These are phyloP conservation scores for Tricladium varicosporioides DNA, from an alignment of 2,329 filamentous ascomycete genomes.

Conservation along the genomic window DNA sequence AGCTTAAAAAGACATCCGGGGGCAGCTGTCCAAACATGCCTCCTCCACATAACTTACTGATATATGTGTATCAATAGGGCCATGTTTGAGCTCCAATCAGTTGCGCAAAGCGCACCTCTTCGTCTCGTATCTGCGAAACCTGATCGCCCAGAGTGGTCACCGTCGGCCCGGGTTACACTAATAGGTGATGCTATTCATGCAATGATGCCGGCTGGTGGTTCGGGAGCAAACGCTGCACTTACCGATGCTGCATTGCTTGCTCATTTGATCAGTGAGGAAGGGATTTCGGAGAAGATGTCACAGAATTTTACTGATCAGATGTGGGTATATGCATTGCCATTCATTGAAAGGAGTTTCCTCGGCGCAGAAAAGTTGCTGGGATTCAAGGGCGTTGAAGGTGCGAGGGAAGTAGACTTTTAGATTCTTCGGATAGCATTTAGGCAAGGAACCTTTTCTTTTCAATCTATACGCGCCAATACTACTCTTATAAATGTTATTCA, in stretches of 20 bases:
- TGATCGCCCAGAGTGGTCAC: slow-evolving; percentile 10
- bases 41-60: neutral
- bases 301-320: neutral
- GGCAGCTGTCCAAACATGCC: too few species aligned
- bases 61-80: neutral
- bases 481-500: too few species aligned
- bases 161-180: slow-evolving; percentile 12
- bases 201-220: slow-evolving; percentile 21
- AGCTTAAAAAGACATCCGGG: too few species aligned
- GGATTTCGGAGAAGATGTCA: neutral
- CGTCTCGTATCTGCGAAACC: slow-evolving; percentile 15
- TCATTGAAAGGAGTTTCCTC: neutral
- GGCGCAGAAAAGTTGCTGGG: neutral
- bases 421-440: neutral
- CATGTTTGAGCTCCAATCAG: slow-evolving; percentile 18
- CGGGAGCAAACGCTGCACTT: slow-evolving; percentile 24
- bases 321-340: neutral
- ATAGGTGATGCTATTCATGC: slow-evolving; percentile 19
- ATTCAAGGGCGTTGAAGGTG: neutral
- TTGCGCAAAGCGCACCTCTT: slow-evolving; percentile 11
- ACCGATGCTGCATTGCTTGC: slow-evolving; percentile 10
- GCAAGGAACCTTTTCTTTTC: neutral
- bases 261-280: neutral
- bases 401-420: neutral
- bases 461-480: too few species aligned